Base-by-base conservation (phyloP, 768 basidiomycete genomes). In the Tubosaeta sp. region DNA sequence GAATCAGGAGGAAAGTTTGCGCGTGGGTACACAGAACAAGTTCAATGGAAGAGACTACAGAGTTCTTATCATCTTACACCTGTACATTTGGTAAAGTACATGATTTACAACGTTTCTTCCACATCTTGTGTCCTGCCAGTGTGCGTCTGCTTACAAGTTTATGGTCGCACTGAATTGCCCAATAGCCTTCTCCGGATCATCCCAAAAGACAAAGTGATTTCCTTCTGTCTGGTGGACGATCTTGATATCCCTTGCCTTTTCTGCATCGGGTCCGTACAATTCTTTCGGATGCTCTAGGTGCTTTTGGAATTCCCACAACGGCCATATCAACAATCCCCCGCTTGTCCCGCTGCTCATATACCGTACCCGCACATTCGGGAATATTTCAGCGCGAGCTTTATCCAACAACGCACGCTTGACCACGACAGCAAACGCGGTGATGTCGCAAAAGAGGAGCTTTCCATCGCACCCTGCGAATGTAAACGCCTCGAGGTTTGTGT, bases 131-230 rank as follows among this genome's bases (percentile, higher is more conserved):
- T 34, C 1, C 13, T 7, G n/a, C 32, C 11, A 34, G 39, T 13
- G 30, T n/a, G n/a, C n/a, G n/a, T n/a, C 13, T 4, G 13, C 9
- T 29, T 48, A 52, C 52, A 61, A 35, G 12, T 41, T 49, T 24
- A 59, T 53, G 4, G 51, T 22, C 1, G 3, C 24, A 13, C 9
- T 35, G 18, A 49, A 62, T 18, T 60, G 59, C 22, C 53, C 31
- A 21, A 64, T 54, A 21, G 62, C 59, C 43, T 51, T 54, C 56
- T 62, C 51, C 11, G 62, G 61, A 7, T 61, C 44, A 0, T 62
- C 62, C 61, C 59, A 62, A 41, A 64, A 62, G 21, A 58, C 13
- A 21, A 64, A 62, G 44, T 62, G 62, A 31, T 62, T 64, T 25
- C 61, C 61, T 34, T 62, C 59, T 4, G 41, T 22, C 18, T 59